Evolutionary conservation across 2,329 filamentous ascomycete genomes (phyloP).

Genomic region (Diaporthe sp.): DNA sequence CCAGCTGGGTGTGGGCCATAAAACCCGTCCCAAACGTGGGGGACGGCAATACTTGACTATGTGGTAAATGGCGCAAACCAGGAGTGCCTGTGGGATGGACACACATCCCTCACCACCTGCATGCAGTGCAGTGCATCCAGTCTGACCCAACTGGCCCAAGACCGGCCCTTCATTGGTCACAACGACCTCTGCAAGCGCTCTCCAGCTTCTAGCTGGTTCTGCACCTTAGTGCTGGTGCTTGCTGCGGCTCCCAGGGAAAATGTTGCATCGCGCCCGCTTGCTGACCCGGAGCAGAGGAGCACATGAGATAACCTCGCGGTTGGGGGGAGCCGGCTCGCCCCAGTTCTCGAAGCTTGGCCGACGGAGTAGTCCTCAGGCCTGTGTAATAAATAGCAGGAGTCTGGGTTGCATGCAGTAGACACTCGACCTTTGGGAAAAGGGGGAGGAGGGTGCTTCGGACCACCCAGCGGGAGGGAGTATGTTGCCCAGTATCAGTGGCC

Average conservation of each 20-base stretch:
- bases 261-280: conserved; percentile 26
- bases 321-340: neutral
- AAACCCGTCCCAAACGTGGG: conserved; percentile 8
- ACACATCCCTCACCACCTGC: neutral
- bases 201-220: conserved; percentile 29
- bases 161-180: neutral
- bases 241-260: conserved; percentile 17
- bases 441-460: neutral
- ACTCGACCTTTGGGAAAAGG: neutral
- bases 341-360: conserved; percentile 2
- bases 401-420: neutral
- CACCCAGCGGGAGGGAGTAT: neutral
- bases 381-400: neutral
- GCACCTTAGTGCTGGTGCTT: conserved; percentile 17
- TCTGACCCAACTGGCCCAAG: conserved; percentile 22
- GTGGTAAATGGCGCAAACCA: conserved; percentile 31
- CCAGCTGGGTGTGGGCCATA: conserved; percentile 18
- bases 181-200: conserved; percentile 1
- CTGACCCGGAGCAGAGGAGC: neutral
- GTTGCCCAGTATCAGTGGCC: conserved; percentile 6
- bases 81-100: conserved; percentile 27
- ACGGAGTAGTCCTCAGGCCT: neutral
- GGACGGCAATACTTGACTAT: neutral
- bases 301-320: conserved; percentile 27
- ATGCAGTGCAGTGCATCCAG: conserved; percentile 10